Conservation (phyloP, 1,284 basidiomycete species). For the Ganoderma leucocontextum region DNA sequence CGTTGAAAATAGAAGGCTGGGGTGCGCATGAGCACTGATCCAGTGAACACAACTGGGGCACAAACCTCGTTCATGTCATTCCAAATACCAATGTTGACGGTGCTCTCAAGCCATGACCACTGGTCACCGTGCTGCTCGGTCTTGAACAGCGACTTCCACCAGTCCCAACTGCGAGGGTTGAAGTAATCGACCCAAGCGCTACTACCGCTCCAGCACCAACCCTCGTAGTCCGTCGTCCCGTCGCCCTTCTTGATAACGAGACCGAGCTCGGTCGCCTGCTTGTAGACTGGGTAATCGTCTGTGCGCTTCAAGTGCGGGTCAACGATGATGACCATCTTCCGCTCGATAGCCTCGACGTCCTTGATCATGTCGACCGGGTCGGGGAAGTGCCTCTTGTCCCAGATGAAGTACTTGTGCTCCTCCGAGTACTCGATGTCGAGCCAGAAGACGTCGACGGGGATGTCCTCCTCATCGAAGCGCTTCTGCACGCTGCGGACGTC, state of each 20-base stretch:
- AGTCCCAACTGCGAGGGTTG: slow-evolving; percentile 89
- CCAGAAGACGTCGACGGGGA: slow-evolving; percentile 98
- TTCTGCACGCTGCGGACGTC: slow-evolving; percentile 91
- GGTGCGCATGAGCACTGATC: slow-evolving; percentile 4
- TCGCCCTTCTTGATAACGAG: slow-evolving; percentile 85
- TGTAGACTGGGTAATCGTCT: slow-evolving; percentile 85
- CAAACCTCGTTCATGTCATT: slow-evolving; percentile 97
- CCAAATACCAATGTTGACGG: slow-evolving; percentile 90
- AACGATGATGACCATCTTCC: slow-evolving; percentile 98
- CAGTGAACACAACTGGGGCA: background rate
- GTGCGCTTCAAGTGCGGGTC: slow-evolving; percentile 96
- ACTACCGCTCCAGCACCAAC: slow-evolving; percentile 98
- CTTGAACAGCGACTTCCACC: slow-evolving; percentile 91
- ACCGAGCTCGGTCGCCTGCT: slow-evolving; percentile 82
- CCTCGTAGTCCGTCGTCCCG: slow-evolving; percentile 90
- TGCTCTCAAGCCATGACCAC: slow-evolving; percentile 81
- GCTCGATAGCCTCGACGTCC: slow-evolving; percentile 84
- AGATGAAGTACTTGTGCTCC: slow-evolving; percentile 98
- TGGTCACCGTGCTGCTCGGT: slow-evolving; percentile 55
- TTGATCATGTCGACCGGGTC: slow-evolving; percentile 94
- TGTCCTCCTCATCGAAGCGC: slow-evolving; percentile 92
- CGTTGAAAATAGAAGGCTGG: slow-evolving; percentile 96
- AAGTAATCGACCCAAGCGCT: slow-evolving; percentile 98
- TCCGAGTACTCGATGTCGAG: slow-evolving; percentile 97
- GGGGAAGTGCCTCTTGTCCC: slow-evolving; percentile 93